Evolutionary conservation across 257 asterid genomes (phyloP).

Genomic region (Apocynum venetum): DNA sequence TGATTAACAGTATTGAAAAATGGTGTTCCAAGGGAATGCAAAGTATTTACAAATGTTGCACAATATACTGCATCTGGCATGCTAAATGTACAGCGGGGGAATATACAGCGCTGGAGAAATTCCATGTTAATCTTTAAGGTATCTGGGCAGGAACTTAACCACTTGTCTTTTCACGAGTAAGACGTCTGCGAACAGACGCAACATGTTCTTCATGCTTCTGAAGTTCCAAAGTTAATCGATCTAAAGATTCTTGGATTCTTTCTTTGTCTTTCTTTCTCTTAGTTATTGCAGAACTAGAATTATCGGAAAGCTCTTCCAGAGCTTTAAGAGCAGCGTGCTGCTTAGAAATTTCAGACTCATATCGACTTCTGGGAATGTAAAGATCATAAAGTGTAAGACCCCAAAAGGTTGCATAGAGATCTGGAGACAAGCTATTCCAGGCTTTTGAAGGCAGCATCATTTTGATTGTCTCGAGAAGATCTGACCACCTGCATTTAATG

Average conservation of each 20-base stretch:
- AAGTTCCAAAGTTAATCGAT: conserved; percentile 71
- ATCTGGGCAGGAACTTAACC: conserved; percentile 99
- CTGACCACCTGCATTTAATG: conserved; percentile 67
- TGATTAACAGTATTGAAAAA: conserved; percentile 98
- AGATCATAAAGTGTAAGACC: conserved; percentile 98
- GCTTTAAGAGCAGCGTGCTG: conserved; percentile 90
- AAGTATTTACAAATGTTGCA: conserved; percentile 90
- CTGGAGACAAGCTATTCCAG: conserved; percentile 99
- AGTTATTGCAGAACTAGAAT: conserved; percentile 97
- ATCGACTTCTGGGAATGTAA: conserved; percentile 86
- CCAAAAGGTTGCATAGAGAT: conserved; percentile 96
- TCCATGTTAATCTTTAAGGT: conserved; percentile 97
- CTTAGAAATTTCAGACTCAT: conserved; percentile 81
- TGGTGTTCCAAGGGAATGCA: conserved; percentile 97
- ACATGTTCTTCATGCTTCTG: conserved; percentile 98
- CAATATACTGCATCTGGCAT: conserved; percentile 99
- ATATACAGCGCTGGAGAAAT: conserved; percentile 96
- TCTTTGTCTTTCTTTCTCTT: conserved; percentile 98
- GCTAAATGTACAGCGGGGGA: conserved; percentile 98
- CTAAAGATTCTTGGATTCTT: conserved; percentile 96
- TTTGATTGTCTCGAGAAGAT: conserved; percentile 80
- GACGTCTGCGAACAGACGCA: conserved; percentile 85
- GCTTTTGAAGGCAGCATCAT: conserved; percentile 95
- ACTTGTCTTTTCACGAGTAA: conserved; percentile 85
- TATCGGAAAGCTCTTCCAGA: conserved; percentile 91